Evolutionary conservation across 352 stramenopile species (phyloP).

Genomic region (Phytophthora uliginosa): DNA sequence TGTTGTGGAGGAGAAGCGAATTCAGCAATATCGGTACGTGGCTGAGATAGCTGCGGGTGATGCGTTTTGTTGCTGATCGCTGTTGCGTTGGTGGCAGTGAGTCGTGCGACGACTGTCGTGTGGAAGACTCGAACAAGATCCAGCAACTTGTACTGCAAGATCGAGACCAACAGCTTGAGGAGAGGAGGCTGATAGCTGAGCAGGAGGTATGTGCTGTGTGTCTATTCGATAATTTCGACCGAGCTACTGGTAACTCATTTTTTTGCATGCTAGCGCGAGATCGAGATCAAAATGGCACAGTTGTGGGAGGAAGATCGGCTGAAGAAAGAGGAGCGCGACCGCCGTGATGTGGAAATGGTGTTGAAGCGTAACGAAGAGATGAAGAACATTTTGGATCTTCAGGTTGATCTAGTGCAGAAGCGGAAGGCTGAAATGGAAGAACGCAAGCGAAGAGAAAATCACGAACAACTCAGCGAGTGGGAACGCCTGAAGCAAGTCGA

Average conservation of each 20-base stretch:
- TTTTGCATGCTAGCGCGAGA: conserved; percentile 35
- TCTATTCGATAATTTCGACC: not conserved
- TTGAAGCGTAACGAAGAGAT: conserved; percentile 75
- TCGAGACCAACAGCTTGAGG: conserved; percentile 69
- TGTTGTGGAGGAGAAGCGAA: conserved; percentile 78
- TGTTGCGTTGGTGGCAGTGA: conserved; percentile 45
- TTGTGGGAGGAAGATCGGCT: conserved; percentile 79
- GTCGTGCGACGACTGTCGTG: conserved; percentile 70
- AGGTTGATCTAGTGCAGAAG: conserved; percentile 74
- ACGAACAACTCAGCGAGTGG: conserved; percentile 72
- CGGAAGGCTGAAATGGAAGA: conserved; percentile 45
- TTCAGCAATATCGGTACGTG: conserved; percentile 80
- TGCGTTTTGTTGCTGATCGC: not conserved
- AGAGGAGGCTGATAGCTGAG: conserved; percentile 51
- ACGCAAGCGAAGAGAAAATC: conserved; percentile 55
- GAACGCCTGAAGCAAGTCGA: conserved; percentile 67
- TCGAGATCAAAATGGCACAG: conserved; percentile 71
- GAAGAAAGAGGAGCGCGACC: conserved; percentile 82
- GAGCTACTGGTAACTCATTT: not conserved
- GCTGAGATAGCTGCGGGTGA: not conserved
- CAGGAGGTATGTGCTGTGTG: conserved; percentile 49
- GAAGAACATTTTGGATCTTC: conserved; percentile 80
- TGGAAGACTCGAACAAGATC: conserved; percentile 75
- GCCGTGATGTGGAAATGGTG: conserved; percentile 54
- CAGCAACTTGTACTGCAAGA: conserved; percentile 69